Conservation (phyloP, 371 early-diverging fungal genomes). For the Rhizomucor miehei region DNA sequence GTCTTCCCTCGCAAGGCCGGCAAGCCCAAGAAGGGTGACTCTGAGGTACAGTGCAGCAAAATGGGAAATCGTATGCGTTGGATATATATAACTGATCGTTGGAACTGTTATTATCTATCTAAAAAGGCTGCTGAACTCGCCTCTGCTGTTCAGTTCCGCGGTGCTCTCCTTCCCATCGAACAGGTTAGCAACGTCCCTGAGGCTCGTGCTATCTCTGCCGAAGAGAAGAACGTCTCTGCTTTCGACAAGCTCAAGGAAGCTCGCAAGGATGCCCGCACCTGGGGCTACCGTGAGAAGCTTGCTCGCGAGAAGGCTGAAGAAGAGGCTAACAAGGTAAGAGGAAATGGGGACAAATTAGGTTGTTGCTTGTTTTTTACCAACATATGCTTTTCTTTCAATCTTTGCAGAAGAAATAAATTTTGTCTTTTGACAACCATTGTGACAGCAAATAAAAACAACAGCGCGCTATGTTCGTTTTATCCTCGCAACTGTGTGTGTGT, state of each 20-base stretch:
- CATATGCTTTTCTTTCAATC: neutral
- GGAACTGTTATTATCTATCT: no score
- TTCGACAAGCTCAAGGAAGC: slow-evolving; percentile 90
- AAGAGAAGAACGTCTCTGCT: slow-evolving; percentile 80
- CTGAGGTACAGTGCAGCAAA: slow-evolving; percentile 29
- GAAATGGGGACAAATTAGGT: no score
- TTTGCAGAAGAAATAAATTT: slow-evolving; percentile 15
- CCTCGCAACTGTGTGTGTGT: no score
- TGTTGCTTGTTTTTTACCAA: no score
- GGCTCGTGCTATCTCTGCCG: slow-evolving; percentile 82
- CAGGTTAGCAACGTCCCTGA: slow-evolving; percentile 66
- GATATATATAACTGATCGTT: no score
- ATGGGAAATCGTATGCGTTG: slow-evolving; percentile 12
- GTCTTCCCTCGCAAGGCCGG: slow-evolving; percentile 92
- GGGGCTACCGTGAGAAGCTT: slow-evolving; percentile 85
- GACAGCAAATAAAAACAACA: no score
- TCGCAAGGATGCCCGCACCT: slow-evolving; percentile 77
- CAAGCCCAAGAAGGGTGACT: slow-evolving; percentile 83
- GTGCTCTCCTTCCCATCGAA: slow-evolving; percentile 73
- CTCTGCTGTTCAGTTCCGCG: slow-evolving; percentile 72
- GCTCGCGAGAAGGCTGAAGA: slow-evolving; percentile 81
- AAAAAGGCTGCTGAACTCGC: slow-evolving; percentile 64
- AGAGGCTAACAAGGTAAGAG: slow-evolving; percentile 76
- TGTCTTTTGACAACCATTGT: no score
- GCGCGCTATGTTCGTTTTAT: no score